phyloP scores from a whole-genome alignment of 176 grass and related monocot species.

The Oryza australiensis region DNA sequence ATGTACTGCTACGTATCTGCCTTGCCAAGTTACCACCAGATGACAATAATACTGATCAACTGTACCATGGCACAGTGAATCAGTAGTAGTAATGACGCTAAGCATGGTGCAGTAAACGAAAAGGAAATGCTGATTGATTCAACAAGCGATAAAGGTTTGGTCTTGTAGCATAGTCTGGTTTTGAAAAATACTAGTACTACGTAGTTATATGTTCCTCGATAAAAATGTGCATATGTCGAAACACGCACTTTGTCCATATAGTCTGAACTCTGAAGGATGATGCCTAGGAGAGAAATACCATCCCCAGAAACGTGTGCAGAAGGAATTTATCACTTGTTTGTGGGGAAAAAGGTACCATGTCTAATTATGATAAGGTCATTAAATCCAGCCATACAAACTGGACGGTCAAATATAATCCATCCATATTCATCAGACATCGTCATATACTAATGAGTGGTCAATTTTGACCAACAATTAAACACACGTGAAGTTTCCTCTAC shows the following conservation, averaged over 20 bases:
- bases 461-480: not conserved
- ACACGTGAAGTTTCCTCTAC: not conserved
- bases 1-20: too few relatives aligned
- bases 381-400: constrained; percentile 18
- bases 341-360: not conserved
- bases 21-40: not conserved
- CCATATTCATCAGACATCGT: not conserved
- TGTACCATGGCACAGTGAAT: not conserved
- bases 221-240: constrained; percentile 2
- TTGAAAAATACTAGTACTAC: not conserved
- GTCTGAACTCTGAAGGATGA: not conserved
- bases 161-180: not conserved
- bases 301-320: not conserved
- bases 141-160: not conserved
- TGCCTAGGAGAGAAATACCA: not conserved
- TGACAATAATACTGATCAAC: not conserved
- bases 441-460: not conserved
- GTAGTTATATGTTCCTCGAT: not conserved
- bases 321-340: not conserved
- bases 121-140: not conserved
- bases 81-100: too few relatives aligned
- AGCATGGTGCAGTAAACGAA: not conserved
- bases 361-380: not conserved
- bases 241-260: too few relatives aligned
- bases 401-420: constrained; percentile 21